Evolutionary conservation across 2,329 filamentous ascomycete genomes (phyloP).

Genomic region (Colletotrichum lentis): DNA sequence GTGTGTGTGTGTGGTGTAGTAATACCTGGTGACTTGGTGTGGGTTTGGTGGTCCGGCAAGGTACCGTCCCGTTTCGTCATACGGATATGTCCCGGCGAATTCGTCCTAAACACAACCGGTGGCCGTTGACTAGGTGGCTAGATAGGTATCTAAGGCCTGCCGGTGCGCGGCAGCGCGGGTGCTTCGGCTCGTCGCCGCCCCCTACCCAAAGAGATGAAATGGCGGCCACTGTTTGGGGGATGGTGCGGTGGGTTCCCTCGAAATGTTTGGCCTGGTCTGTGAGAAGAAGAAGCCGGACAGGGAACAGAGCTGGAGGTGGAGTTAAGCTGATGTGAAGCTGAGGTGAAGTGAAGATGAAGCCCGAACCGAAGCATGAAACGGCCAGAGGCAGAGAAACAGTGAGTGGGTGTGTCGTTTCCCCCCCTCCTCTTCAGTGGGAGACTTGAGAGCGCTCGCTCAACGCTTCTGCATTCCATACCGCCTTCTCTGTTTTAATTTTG

Average conservation of each 20-base stretch:
- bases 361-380: conserved; percentile 15
- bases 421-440: neutral
- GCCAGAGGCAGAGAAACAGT: conserved; percentile 15
- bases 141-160: neutral
- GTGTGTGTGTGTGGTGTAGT: too few relatives aligned
- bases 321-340: conserved; percentile 18
- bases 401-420: neutral
- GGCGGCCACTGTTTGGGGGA: conserved; percentile 16
- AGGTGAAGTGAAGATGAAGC: conserved; percentile 6
- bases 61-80: conserved; percentile 21
- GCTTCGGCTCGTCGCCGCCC: conserved; percentile 29
- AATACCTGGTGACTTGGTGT: conserved; percentile 12
- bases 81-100: conserved; percentile 25
- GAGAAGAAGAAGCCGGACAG: conserved; percentile 16
- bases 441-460: too few relatives aligned
- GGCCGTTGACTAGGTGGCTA: conserved; percentile 18
- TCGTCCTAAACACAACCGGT: conserved; percentile 31
- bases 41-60: neutral
- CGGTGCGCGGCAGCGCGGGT: conserved; percentile 26
- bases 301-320: conserved; percentile 33
- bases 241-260: conserved; percentile 19
- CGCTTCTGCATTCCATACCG: too few relatives aligned
- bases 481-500: too few relatives aligned
- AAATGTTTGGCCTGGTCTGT: conserved; percentile 19
- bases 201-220: neutral